A percentile compares a stretch with the other conserved stretches of the same genome.
phyloP scores from a whole-genome alignment of 768 basidiomycete species.

The Crucibulum laeve region DNA sequence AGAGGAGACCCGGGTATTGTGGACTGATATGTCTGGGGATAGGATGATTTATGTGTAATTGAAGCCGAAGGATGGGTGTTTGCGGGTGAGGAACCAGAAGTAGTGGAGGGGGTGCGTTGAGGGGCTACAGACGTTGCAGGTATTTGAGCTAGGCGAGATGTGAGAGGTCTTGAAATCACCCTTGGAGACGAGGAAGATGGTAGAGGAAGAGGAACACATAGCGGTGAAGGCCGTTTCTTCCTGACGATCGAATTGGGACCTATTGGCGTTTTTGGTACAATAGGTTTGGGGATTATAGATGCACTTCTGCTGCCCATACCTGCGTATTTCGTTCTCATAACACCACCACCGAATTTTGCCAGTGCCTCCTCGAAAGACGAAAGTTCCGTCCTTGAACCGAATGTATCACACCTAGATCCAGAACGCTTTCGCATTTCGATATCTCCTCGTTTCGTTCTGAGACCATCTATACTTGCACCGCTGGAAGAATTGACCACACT shows the following conservation, averaged over 20 bases:
- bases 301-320: slow-evolving; percentile 3
- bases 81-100: too few species aligned
- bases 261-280: slow-evolving; percentile 8
- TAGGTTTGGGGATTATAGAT: slow-evolving; percentile 7
- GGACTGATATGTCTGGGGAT: slow-evolving; percentile 4
- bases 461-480: slow-evolving; percentile 6
- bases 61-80: background rate
- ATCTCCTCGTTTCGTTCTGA: slow-evolving; percentile 14
- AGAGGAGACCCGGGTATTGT: slow-evolving; percentile 8
- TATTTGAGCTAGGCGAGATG: slow-evolving; percentile 3
- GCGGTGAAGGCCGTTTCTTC: slow-evolving; percentile 26
- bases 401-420: slow-evolving; percentile 54
- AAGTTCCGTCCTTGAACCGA: slow-evolving; percentile 48
- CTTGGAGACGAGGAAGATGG: slow-evolving; percentile 11
- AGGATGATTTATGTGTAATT: slow-evolving; percentile 7
- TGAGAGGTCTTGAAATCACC: slow-evolving; percentile 8
- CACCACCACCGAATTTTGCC: slow-evolving; percentile 31
- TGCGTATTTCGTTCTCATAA: slow-evolving; percentile 13
- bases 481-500: background rate
- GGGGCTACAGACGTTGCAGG: too few species aligned
- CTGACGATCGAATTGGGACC: slow-evolving; percentile 5
- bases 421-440: slow-evolving; percentile 36
- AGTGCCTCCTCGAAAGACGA: slow-evolving; percentile 42
- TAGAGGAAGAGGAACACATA: slow-evolving; percentile 18
- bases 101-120: too few species aligned